Evolutionary conservation across 768 basidiomycete genomes (phyloP).

Genomic region (Exsudoporus frostii): DNA sequence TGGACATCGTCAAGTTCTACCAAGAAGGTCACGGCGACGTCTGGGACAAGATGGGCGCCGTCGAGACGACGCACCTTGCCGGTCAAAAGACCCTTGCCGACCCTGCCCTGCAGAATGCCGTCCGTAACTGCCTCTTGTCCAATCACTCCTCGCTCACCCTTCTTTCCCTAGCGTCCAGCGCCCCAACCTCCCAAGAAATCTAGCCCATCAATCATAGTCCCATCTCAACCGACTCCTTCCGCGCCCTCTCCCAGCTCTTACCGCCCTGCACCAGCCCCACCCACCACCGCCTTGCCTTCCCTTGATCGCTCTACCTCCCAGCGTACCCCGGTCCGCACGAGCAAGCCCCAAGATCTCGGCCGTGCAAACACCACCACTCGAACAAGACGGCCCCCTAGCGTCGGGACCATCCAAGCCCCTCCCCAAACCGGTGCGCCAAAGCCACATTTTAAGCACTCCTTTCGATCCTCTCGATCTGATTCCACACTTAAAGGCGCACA

Average conservation of each 20-base stretch:
- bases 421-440: constrained; percentile 32
- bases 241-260: constrained; percentile 46
- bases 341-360: constrained; percentile 44
- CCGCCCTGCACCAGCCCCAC: constrained; percentile 75
- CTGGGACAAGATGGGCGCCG: constrained; percentile 82
- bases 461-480: constrained; percentile 60
- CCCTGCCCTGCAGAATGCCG: constrained; percentile 54
- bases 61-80: constrained; percentile 32
- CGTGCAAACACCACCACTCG: constrained; percentile 72
- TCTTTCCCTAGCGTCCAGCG: constrained; percentile 32
- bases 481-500: constrained; percentile 45
- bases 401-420: constrained; percentile 28
- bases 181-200: constrained; percentile 44
- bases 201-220: constrained; percentile 22
- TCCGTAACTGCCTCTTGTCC: constrained; percentile 30
- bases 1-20: constrained; percentile 99
- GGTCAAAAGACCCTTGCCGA: constrained; percentile 37
- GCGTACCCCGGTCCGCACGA: constrained; percentile 58
- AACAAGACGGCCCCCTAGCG: constrained; percentile 53
- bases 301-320: constrained; percentile 89
- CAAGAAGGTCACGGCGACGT: constrained; percentile 81
- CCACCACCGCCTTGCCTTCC: constrained; percentile 56
- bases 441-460: constrained; percentile 45
- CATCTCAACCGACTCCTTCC: constrained; percentile 31
- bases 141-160: neutral